Conservation (phyloP, 805 yeast species). For the Teunomyces cretensis region DNA sequence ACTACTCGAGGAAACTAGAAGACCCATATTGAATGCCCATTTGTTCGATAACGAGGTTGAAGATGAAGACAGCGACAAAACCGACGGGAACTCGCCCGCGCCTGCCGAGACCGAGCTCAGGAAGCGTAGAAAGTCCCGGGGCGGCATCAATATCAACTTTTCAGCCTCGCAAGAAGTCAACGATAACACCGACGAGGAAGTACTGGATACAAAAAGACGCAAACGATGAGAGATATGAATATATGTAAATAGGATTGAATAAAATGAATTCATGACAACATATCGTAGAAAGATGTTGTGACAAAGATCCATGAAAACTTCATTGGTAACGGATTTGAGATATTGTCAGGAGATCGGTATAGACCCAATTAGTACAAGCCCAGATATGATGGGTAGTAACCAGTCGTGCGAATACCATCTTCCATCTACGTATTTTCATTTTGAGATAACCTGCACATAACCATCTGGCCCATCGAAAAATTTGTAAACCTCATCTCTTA, state of each 20-base stretch:
- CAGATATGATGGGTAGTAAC: no score
- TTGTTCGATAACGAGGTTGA: conserved; percentile 41
- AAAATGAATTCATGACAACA: no score
- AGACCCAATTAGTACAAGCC: no score
- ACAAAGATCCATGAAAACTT: no score
- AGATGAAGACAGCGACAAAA: conserved; percentile 17
- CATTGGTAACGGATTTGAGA: no score
- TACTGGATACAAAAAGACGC: conserved; percentile 7
- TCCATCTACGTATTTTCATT: no score
- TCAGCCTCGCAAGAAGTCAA: background rate
- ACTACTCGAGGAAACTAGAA: conserved; percentile 32
- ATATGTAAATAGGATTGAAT: background rate
- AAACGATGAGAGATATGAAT: background rate
- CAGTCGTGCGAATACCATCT: no score
- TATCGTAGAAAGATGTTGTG: no score
- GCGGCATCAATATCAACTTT: conserved; percentile 22
- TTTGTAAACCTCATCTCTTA: conserved; percentile 2
- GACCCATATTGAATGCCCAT: conserved; percentile 32
- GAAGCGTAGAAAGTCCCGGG: conserved; percentile 27
- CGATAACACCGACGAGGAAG: conserved; percentile 2
- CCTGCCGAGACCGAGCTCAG: conserved; percentile 7
- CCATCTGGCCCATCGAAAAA: background rate
- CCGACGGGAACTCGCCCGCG: conserved; percentile 4
- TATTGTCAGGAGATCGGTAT: no score
- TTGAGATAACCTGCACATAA: background rate